A percentile compares a stretch with the other conserved stretches of the same genome.
phyloP scores from a whole-genome alignment of 768 basidiomycete genomes.

The Panaeolus cyanescens region DNA sequence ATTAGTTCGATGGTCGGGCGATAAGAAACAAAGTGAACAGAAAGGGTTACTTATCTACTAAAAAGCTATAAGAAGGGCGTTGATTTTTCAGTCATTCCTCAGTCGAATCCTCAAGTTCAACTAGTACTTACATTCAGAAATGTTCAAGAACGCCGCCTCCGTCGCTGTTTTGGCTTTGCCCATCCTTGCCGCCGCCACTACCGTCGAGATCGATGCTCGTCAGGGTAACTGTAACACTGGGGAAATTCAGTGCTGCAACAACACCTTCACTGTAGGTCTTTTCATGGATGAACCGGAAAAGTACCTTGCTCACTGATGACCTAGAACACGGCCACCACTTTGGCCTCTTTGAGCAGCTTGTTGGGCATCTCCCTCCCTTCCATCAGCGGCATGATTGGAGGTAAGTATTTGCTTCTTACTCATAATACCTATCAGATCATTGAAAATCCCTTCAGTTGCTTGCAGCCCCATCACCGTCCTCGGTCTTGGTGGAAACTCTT shows the following conservation, averaged over 20 bases:
- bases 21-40: not conserved
- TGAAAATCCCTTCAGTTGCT: not conserved
- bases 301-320: not conserved
- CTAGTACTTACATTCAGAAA: slow-evolving; percentile 1
- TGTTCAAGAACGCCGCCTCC: slow-evolving; percentile 14
- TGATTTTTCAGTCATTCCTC: not conserved
- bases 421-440: no score
- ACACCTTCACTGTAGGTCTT: not conserved
- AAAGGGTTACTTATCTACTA: not conserved
- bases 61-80: not conserved
- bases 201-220: not conserved
- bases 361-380: slow-evolving; percentile 2
- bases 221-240: slow-evolving; percentile 8
- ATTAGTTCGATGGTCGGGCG: not conserved
- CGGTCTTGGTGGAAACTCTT: not conserved
- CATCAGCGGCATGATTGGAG: slow-evolving; percentile 6
- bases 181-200: slow-evolving; percentile 9
- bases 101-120: not conserved
- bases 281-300: not conserved
- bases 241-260: slow-evolving; percentile 11
- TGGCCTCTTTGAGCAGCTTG: not conserved
- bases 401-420: not conserved
- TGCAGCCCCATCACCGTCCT: not conserved
- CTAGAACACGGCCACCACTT: not conserved
- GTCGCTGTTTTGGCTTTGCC: slow-evolving; percentile 8